Conservation (phyloP, 2,329 filamentous ascomycete genomes). For the Fusarium foetens region DNA sequence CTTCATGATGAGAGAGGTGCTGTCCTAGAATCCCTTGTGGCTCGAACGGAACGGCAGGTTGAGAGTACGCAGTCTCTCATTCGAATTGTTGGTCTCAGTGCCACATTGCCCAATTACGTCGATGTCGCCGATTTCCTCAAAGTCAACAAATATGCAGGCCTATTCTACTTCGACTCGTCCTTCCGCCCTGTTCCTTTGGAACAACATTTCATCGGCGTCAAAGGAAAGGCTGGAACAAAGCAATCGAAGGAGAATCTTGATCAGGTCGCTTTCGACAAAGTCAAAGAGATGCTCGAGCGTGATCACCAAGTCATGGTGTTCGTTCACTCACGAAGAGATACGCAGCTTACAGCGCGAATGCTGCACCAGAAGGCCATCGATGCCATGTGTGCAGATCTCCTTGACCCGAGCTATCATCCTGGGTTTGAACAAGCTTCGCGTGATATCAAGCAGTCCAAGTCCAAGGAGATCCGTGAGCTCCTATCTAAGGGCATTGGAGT, state of each 20-base stretch:
- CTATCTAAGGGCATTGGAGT: constrained; percentile 92
- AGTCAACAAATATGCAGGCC: constrained; percentile 89
- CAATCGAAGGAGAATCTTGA: constrained; percentile 91
- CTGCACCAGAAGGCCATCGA: constrained; percentile 88
- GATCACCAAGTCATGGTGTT: constrained; percentile 99
- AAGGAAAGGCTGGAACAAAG: constrained; percentile 85
- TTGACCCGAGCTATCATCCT: constrained; percentile 83
- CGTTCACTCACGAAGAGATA: constrained; percentile 96
- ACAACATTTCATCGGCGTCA: constrained; percentile 97
- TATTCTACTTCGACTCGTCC: constrained; percentile 97
- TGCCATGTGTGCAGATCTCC: constrained; percentile 79
- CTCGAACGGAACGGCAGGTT: constrained; percentile 93
- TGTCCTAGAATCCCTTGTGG: constrained; percentile 94
- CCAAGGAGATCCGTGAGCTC: constrained; percentile 87
- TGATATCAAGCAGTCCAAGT: constrained; percentile 87
- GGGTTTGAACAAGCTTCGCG: constrained; percentile 81
- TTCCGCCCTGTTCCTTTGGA: constrained; percentile 96
- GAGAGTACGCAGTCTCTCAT: constrained; percentile 98
- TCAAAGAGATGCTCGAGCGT: constrained; percentile 87
- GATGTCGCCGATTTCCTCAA: constrained; percentile 98
- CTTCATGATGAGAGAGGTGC: constrained; percentile 97
- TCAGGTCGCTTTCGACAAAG: constrained; percentile 89
- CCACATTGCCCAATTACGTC: constrained; percentile 94
- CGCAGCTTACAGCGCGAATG: constrained; percentile 85
- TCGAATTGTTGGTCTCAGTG: constrained; percentile 93